These are phyloP conservation scores for Leucocoprinus birnbaumii DNA, from an alignment of 768 basidiomycete genomes.

Conservation along the genomic window DNA sequence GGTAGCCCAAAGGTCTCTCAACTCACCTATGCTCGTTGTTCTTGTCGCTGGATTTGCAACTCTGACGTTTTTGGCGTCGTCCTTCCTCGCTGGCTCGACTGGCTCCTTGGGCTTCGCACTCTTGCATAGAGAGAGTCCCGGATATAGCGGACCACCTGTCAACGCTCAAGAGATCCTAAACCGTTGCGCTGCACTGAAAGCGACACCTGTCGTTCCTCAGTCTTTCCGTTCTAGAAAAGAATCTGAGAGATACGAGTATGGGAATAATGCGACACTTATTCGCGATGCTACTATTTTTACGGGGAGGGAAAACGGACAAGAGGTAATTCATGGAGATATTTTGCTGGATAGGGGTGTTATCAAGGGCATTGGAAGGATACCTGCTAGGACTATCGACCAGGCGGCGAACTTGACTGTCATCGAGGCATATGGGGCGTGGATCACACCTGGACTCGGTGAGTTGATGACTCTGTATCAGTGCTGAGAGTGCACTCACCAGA, in stretches of 20 bases:
- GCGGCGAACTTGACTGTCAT: constrained; percentile 47
- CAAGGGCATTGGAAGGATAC: constrained; percentile 53
- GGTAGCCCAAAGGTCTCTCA: background rate
- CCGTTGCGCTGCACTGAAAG: constrained; percentile 53
- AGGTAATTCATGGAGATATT: constrained; percentile 59
- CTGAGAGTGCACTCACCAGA: background rate
- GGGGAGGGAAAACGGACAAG: constrained; percentile 51
- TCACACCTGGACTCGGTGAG: constrained; percentile 64
- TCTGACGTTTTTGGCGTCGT: constrained; percentile 8
- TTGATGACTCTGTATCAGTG: background rate
- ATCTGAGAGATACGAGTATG: constrained; percentile 67
- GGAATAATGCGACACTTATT: constrained; percentile 65
- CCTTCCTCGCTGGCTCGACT: constrained; percentile 6
- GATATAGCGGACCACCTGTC: background rate
- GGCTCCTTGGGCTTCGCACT: background rate
- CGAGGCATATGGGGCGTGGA: constrained; percentile 63
- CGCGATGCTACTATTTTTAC: constrained; percentile 70
- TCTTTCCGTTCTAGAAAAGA: constrained; percentile 37
- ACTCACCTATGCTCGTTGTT: constrained; percentile 6
- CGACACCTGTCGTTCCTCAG: constrained; percentile 37
- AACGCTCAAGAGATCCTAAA: constrained; percentile 29
- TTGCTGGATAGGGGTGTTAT: constrained; percentile 67
- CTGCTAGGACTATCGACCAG: constrained; percentile 31
- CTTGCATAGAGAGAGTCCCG: too few species aligned
- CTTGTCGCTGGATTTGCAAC: constrained; percentile 11